Base-by-base conservation (phyloP, 768 basidiomycete genomes). In the Tylopilus sp. region DNA sequence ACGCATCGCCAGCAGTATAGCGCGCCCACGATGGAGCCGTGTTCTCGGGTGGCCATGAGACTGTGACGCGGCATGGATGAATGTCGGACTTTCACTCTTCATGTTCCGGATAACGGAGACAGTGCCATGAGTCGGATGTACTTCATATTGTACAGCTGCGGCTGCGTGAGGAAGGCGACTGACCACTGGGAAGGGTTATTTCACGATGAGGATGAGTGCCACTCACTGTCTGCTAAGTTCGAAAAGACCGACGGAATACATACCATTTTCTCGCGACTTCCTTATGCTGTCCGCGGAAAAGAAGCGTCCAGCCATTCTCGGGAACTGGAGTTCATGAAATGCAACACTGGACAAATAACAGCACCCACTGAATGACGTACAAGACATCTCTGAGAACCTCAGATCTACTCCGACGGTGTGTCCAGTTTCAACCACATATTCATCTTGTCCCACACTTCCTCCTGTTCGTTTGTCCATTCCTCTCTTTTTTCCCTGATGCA, bases 391-490 rank as follows among this genome's bases (percentile, higher is more conserved):
- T 31, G 30, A 31, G 31, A 4, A 33, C 31, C 31, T 10, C 18
- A 18, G 23, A 31, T 33, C 30, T 55, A 53, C 53, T 57, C 57
- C 44, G 58, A 52, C 30, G 31, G 12, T 15, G 12, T 31, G 11
- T 31, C 31, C 31, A 48, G 11, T 41, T 31, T 41, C 47, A 86
- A 58, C 87, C 86, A 90, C 4, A 47, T 67, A 60, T 82, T 82
- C 71, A 88, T 73, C 57, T 71, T 67, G 23, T 67, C 66, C 88
- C 88, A 90, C 12, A 88, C 68, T 6, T 59, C 68, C 43, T 69
- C 62, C 61, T 85, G 82, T 63, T 85, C 83, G 17, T 70, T 72
- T 11, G 75, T 74, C 86, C 86, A 90, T 59, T 88, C 88, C 44
- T 73, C 75, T 47, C 69, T 67, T 69, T 87, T 88, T 50, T 80